These are phyloP conservation scores for Wickerhamiella parazyma DNA, from an alignment of 805 yeast species.

Conservation along the genomic window DNA sequence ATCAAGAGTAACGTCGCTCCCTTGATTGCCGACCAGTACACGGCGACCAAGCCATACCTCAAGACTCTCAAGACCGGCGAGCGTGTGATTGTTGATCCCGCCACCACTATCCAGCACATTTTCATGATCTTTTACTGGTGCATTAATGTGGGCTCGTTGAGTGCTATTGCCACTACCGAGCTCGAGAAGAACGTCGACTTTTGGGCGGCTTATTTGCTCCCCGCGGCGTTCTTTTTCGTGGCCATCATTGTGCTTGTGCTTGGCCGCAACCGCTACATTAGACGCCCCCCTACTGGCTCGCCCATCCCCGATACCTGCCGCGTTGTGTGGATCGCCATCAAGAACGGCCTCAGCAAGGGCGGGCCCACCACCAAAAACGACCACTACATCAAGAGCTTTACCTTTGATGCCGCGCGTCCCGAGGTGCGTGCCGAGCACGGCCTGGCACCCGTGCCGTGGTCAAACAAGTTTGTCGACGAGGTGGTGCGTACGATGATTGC, in stretches of 20 bases:
- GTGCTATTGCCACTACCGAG: constrained; percentile 66
- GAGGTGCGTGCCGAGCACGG: constrained; percentile 34
- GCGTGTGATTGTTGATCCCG: constrained; percentile 55
- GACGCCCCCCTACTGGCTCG: constrained; percentile 48
- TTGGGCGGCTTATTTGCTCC: constrained; percentile 58
- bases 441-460: constrained; percentile 37
- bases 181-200: constrained; percentile 48
- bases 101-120: constrained; percentile 55
- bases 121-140: constrained; percentile 66
- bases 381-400: constrained; percentile 13
- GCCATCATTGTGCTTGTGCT: constrained; percentile 39
- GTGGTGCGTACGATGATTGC: constrained; percentile 51
- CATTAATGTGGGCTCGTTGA: constrained; percentile 62
- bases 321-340: constrained; percentile 32
- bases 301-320: constrained; percentile 43
- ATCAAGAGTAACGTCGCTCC: constrained; percentile 67
- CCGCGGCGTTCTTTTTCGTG: constrained; percentile 52
- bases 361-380: not conserved
- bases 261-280: constrained; percentile 44
- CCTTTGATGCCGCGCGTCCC: constrained; percentile 46
- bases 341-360: constrained; percentile 29
- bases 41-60: constrained; percentile 45
- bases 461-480: constrained; percentile 61
- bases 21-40: constrained; percentile 61
- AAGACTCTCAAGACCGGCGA: constrained; percentile 47